Base-by-base conservation (phyloP, 2,329 filamentous ascomycete genomes). In the Penicillium sp. region DNA sequence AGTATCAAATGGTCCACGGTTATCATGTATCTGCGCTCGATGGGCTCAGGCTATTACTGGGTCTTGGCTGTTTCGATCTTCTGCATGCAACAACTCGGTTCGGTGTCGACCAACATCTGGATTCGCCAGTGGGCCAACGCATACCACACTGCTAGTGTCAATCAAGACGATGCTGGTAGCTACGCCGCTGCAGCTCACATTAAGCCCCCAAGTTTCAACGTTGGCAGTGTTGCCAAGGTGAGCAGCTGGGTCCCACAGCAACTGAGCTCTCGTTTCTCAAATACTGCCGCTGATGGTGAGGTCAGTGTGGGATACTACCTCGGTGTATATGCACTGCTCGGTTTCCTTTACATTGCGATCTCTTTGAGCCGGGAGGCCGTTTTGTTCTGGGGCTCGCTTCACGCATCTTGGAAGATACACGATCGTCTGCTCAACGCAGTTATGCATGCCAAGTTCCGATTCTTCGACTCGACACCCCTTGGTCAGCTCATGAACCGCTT, bases 1-100 rank as follows among this genome's bases (percentile, higher is more conserved):
- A 87, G 91, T 36, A 90, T 99, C 63, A 94, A 96, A 69, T 86
- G 90, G 80, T 81, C 83, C 20, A 92, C 96, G 46, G 88, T 99
- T 64, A 77, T 85, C 54, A 84, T 95, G 67, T 99, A 99, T 69
- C 81, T 99, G 16, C 76, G 74, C 53, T 83, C 92, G 57, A 99
- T 99, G 94, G 94, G 94, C n/a, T 81, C 87, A 4, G 96, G 91
- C 90, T 92, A 90, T 80, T 99, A 95, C 75, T 99, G 94, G 94
- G 71, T 87, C 43, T 75, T 89, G 31, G 88, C 92, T 18, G 74
- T 85, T 13, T 60, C 85, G 4, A 86, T 92, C 33, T 97, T 99
- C 66, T 80, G 81, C 25, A 75, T 87, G 40, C 92, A 96, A 68
- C 94, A 99, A 69, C 70, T 96, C 30, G 88, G 88, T 4, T 88